A percentile compares a stretch with the other conserved stretches of the same genome.
phyloP scores from a whole-genome alignment of 2,329 filamentous ascomycete genomes.

The Sphaerostilbella broomeana region DNA sequence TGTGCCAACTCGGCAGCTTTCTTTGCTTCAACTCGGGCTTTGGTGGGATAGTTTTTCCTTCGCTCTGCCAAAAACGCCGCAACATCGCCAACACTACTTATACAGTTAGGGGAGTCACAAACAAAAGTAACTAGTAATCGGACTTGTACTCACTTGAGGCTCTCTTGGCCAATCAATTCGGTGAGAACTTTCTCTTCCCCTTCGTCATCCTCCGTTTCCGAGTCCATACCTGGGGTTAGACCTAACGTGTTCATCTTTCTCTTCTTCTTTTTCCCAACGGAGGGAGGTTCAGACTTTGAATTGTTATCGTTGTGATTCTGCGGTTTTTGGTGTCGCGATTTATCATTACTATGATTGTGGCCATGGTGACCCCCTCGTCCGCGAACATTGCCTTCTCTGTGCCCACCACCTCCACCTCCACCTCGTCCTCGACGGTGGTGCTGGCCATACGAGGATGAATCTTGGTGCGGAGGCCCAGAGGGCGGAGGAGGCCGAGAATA shows the following conservation, averaged over 20 bases:
- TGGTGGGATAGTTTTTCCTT: conserved; percentile 72
- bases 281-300: conserved; percentile 33
- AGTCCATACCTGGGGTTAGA: conserved; percentile 59
- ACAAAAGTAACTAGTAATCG: not conserved
- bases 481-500: conserved; percentile 36
- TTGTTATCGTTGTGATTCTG: conserved; percentile 16
- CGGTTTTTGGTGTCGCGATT: conserved; percentile 25
- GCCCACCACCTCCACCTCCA: conserved; percentile 20
- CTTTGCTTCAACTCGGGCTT: conserved; percentile 59
- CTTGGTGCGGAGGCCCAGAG: conserved; percentile 27
- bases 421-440: conserved; percentile 27
- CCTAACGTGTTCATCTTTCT: conserved; percentile 66
- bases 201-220: conserved; percentile 57
- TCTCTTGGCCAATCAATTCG: conserved; percentile 49
- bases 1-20: conserved; percentile 42
- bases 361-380: conserved; percentile 33
- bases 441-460: conserved; percentile 31
- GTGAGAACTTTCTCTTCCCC: conserved; percentile 62
- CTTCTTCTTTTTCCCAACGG: conserved; percentile 61
- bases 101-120: not conserved
- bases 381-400: conserved; percentile 33
- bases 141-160: conserved; percentile 45
- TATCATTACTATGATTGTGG: conserved; percentile 41
- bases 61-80: conserved; percentile 76
- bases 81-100: conserved; percentile 57